phyloP scores from a whole-genome alignment of 306 rosid species.

The Sindora glabra region DNA sequence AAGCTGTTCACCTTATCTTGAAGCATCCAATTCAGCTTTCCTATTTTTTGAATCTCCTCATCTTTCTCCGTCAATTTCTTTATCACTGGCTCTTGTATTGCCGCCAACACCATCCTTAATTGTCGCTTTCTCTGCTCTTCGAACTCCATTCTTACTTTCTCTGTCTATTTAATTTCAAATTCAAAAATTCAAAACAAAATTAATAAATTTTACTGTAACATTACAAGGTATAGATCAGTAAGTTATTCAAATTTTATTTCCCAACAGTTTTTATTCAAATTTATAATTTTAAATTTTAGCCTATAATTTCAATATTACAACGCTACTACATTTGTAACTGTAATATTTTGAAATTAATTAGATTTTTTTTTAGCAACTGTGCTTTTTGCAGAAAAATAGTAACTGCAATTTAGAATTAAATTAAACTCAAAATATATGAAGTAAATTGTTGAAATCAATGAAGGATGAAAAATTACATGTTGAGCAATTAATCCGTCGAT shows the following conservation, averaged over 20 bases:
- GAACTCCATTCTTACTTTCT: slow-evolving; percentile 54
- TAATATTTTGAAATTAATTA: too few species aligned
- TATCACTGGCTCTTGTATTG: slow-evolving; percentile 41
- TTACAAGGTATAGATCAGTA: too few species aligned
- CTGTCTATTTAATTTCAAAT: slow-evolving; percentile 40
- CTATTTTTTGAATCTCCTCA: slow-evolving; percentile 66
- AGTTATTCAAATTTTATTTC: too few species aligned
- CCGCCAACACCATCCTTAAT: slow-evolving; percentile 38
- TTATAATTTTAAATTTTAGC: too few species aligned
- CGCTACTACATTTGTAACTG: too few species aligned
- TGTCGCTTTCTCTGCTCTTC: slow-evolving; percentile 50
- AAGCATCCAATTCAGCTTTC: slow-evolving; percentile 59
- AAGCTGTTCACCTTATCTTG: slow-evolving; percentile 55
- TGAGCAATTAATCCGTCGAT: slow-evolving; percentile 21
- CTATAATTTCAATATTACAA: too few species aligned
- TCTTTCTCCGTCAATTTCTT: slow-evolving; percentile 69
- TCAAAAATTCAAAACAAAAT: background rate
- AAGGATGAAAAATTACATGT: slow-evolving; percentile 9
- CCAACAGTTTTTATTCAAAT: too few species aligned
- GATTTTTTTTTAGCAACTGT: too few species aligned
- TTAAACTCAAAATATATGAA: too few species aligned
- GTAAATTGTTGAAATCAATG: background rate
- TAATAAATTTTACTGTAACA: too few species aligned
- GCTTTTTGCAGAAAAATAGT: too few species aligned
- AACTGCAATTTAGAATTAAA: too few species aligned